Base-by-base conservation (phyloP, 345 rosid species). In the Lagerstroemia speciosa region DNA sequence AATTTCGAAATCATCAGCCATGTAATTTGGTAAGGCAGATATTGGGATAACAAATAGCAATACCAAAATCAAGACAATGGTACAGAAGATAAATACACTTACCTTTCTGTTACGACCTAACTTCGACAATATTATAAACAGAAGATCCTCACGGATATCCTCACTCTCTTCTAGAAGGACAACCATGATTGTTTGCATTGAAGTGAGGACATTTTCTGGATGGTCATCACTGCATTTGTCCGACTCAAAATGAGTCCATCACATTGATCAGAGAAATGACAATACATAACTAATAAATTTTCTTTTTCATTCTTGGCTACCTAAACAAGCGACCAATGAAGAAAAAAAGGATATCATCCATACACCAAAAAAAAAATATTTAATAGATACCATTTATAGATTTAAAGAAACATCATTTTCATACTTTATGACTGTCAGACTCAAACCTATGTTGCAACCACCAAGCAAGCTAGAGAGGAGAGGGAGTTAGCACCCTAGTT, bases 161-260 rank as follows among this genome's bases (percentile, higher is more conserved):
- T 94, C 99, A 74, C 95, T 94, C 76, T 94, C 96, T 82, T 94
- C 93, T 78, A 94, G 76, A 71, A 91, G 87, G 76, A 87, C 87
- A 38, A 71, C 76, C 93, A 94, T 87, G 84, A 89, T 91, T 66
- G 84, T 87, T 77, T 88, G 93, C 98, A 94, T 94, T 53, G 99
- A 91, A 41, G 89, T 77, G 27, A 88, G 69, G 78, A 94, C 92
- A 81, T 83, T 85, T 79, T 89, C 89, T 62, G 89, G 98, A 77
- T 89, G 98, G 77, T 91, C 95, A 84, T 91, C 98, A 64, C 99
- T 94, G 97, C 84, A 80, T 26, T 45, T 24, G 10, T 46, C 69
- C 66, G 73, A 65, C 41, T 61, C 30, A 34, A 64, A 67, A 65
- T 73, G 62, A 73, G 71, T 73, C 37, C 32, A 53, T 32, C 52